A percentile compares a stretch with the other conserved stretches of the same genome.
Conservation (phyloP, 2,329 filamentous ascomycete genomes). For the Lizonia empirigonia region DNA sequence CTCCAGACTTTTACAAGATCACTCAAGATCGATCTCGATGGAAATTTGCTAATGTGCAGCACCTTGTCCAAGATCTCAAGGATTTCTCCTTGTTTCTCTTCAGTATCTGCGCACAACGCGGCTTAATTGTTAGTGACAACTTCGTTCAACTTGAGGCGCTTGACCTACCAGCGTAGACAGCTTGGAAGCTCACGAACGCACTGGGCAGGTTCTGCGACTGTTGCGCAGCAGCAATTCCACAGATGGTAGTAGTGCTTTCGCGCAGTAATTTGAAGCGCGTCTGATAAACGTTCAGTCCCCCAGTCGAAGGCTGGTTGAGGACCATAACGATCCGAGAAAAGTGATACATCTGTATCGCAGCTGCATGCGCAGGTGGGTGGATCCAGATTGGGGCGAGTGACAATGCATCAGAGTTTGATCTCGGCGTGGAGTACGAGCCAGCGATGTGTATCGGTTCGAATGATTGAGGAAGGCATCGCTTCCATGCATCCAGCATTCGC, state of each 20-base stretch:
- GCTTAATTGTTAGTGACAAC: conserved; percentile 10
- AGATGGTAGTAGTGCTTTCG: conserved; percentile 56
- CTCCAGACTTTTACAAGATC: conserved; percentile 37
- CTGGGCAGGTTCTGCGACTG: conserved; percentile 35
- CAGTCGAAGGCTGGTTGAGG: conserved; percentile 58
- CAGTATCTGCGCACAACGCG: conserved; percentile 28
- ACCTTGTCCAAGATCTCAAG: conserved; percentile 24
- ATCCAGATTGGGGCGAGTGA: conserved; percentile 34
- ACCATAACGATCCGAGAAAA: conserved; percentile 60
- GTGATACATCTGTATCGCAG: conserved; percentile 59
- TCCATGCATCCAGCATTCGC: conserved; percentile 59
- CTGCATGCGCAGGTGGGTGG: conserved; percentile 42
- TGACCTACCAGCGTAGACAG: conserved; percentile 39
- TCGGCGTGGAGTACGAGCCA: conserved; percentile 13
- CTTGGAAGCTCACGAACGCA: conserved; percentile 39
- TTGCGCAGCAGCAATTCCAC: conserved; percentile 56
- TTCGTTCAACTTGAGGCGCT: no score
- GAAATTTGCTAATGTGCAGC: conserved; percentile 33
- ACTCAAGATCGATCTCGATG: conserved; percentile 32
- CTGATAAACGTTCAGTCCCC: conserved; percentile 56
- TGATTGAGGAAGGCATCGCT: conserved; percentile 49
- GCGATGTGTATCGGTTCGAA: conserved; percentile 51
- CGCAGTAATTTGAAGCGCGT: conserved; percentile 52
- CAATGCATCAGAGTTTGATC: conserved; percentile 1
- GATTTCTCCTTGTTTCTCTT: conserved; percentile 26